Evolutionary conservation across 2,329 filamentous ascomycete species (phyloP), one percentile per base, ranked within the genome.

Genomic region (Geosmithia morbida): DNA sequence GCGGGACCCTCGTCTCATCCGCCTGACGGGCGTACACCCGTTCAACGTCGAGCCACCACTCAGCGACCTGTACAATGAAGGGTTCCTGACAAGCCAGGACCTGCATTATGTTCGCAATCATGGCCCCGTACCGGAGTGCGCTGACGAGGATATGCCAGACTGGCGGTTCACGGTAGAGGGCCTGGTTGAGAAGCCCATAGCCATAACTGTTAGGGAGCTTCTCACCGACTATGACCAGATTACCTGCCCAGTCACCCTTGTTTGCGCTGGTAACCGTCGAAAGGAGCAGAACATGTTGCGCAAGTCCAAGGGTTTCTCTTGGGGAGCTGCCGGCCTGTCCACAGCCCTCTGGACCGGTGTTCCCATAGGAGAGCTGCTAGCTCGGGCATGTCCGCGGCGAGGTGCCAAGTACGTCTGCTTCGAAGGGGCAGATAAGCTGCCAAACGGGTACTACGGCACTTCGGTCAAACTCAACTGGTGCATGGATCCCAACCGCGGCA

Each of bases 71-170:
- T 95, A 81, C 62, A 75, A 90, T 43, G 69, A 75, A 66, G 87
- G 89, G 0, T 95, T 95, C 59, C 68, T 96, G 39, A 96, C 88
- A 1, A 86, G 82, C 40, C 84, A 87, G 13, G 84, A 94, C 55
- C 69, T 96, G 1, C 92, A 94, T 65, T 96, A 94, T 61, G 89
- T 96, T 8, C 73, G 89, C 37, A 96, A 95, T 57, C 89, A 96
- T 67, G 89, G 89, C 14, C 69, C 79, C 0, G 88, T 95, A 7
- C 89, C 88, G 1, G 68, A 76, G 48, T 85, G 92, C 17, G 70
- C 74, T 8, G 85, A 94, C 52, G 69, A 77, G 20, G 79, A 85
- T 3, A 79, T 87, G 49, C 74, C 81, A 41, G 75, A 83, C 55
- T 96, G 89, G 89, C 77, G 86, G 48, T 84, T 95, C 49, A 79